A percentile compares a stretch with the other conserved stretches of the same genome.
Conservation (phyloP, 1,139 yeast species). For the Saccharomyces hybrid region DNA sequence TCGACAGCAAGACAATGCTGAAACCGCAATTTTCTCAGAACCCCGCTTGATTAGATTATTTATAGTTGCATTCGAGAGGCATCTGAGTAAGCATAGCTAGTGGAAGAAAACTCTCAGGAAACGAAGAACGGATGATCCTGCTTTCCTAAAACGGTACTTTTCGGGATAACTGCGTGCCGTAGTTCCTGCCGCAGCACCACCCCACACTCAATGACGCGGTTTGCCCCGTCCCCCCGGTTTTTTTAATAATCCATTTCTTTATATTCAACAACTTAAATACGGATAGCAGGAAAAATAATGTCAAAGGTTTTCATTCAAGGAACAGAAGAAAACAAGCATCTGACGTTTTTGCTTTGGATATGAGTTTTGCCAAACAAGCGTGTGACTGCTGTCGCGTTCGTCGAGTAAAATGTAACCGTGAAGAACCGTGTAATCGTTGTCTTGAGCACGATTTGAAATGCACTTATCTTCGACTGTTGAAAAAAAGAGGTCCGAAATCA, state of each 20-base stretch:
- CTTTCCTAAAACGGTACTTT: neutral
- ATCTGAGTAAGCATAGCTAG: neutral
- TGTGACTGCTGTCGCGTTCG: neutral
- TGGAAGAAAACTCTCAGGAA: neutral
- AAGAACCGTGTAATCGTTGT: neutral
- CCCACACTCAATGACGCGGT: neutral
- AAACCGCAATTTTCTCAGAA: neutral
- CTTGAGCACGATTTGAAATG: neutral
- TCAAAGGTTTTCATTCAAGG: neutral
- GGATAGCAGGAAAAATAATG: neutral
- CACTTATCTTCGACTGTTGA: constrained; percentile 2
- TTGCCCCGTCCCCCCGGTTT: neutral
- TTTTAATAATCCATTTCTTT: neutral
- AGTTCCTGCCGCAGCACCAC: neutral
- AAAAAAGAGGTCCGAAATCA: too few species aligned
- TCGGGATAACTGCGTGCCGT: neutral
- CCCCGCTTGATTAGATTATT: neutral
- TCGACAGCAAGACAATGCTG: neutral
- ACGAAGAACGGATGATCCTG: neutral
- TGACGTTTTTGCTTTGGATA: neutral
- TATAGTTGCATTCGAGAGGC: neutral
- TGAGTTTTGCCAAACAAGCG: neutral
- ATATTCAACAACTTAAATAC: neutral
- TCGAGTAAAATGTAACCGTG: neutral
- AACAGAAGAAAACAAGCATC: neutral